Percentiles rank a stretch among this genome's conserved stretches.
These are phyloP conservation scores for Silene conica DNA, from an alignment of 148 eudicot genomes.

Conservation along the genomic window DNA sequence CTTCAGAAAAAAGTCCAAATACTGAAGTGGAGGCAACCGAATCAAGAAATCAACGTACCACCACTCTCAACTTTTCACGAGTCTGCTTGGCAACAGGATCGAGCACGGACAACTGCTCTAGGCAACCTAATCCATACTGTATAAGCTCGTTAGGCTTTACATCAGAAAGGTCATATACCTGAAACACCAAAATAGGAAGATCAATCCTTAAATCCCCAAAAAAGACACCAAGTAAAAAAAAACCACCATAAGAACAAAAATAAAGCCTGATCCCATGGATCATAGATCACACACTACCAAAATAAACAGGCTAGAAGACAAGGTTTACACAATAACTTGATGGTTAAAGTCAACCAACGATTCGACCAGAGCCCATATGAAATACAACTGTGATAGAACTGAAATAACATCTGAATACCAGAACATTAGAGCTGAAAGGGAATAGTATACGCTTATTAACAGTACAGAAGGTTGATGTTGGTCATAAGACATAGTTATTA, in stretches of 20 bases:
- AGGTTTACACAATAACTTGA: too few species aligned
- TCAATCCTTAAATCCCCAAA: neutral
- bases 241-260: neutral
- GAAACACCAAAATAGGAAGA: slow-evolving; percentile 22
- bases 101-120: slow-evolving; percentile 82
- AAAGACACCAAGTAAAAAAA: neutral
- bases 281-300: neutral
- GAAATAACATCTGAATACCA: too few species aligned
- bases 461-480: too few species aligned
- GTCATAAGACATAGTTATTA: too few species aligned
- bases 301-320: too few species aligned
- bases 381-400: too few species aligned
- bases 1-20: neutral
- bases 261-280: neutral
- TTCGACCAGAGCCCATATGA: too few species aligned
- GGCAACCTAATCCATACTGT: slow-evolving; percentile 74
- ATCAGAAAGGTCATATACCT: slow-evolving; percentile 73
- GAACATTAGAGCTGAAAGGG: too few species aligned
- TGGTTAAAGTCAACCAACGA: too few species aligned
- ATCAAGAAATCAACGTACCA: slow-evolving; percentile 49
- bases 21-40: neutral
- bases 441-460: too few species aligned
- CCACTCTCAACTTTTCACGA: slow-evolving; percentile 75
- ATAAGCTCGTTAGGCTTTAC: slow-evolving; percentile 84
- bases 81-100: slow-evolving; percentile 71